Percentiles rank a stretch among this genome's conserved stretches.
Evolutionary conservation across 805 yeast species (phyloP).

Genomic region (Grigorovia yakushimaensis): DNA sequence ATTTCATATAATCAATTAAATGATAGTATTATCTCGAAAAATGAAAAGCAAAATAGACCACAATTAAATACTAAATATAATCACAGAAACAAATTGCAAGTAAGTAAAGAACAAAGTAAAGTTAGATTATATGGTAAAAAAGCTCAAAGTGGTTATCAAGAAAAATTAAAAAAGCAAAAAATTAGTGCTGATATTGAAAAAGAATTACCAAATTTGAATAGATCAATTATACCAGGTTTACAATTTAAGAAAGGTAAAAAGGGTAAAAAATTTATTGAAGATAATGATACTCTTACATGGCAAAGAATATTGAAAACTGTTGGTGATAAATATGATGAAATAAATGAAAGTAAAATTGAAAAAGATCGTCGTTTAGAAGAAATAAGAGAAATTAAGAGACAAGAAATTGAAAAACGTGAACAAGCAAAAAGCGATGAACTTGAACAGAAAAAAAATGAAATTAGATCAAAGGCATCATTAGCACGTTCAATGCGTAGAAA

Average conservation of each 20-base stretch:
- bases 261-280: conserved; percentile 70
- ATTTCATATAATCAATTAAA: conserved; percentile 46
- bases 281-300: conserved; percentile 52
- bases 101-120: conserved; percentile 57
- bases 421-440: conserved; percentile 55
- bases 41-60: conserved; percentile 38
- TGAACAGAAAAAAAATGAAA: conserved; percentile 68
- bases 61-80: conserved; percentile 20
- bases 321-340: conserved; percentile 69
- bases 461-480: conserved; percentile 59
- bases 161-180: conserved; percentile 34
- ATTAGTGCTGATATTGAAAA: conserved; percentile 55
- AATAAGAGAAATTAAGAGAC: conserved; percentile 73
- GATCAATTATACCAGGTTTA: conserved; percentile 79
- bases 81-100: conserved; percentile 36
- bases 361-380: conserved; percentile 84
- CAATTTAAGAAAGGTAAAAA: conserved; percentile 72
- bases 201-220: conserved; percentile 69
- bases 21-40: conserved; percentile 43
- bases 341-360: conserved; percentile 81
- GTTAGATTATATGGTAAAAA: conserved; percentile 61
- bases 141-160: conserved; percentile 13
- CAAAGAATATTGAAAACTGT: conserved; percentile 68
- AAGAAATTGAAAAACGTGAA: conserved; percentile 82
- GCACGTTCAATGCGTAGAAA: conserved; percentile 68